Conservation (phyloP, 169 alveolate genomes). For the Plasmodium coatneyi region DNA sequence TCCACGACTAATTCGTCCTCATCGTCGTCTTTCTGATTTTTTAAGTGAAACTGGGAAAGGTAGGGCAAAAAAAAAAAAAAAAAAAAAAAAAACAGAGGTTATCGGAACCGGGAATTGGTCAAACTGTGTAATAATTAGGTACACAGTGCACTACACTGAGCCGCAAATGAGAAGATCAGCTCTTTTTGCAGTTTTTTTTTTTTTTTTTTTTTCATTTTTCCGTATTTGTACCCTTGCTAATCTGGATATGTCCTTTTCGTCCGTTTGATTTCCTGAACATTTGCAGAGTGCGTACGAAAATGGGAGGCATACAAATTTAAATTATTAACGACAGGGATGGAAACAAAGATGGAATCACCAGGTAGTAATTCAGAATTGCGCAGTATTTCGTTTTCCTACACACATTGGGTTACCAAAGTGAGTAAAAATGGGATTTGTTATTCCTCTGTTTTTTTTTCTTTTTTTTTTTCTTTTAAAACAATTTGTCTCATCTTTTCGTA, state of each 20-base stretch:
- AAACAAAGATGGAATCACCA: neutral
- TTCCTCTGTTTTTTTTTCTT: neutral
- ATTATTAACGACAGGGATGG: neutral
- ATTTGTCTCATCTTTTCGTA: neutral
- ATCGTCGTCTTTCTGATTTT: constrained; percentile 52
- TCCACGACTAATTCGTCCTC: constrained; percentile 81
- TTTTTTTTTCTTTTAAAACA: neutral
- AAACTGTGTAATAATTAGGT: neutral
- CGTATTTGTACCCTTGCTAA: constrained; percentile 39
- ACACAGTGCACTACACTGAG: neutral
- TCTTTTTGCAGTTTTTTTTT: neutral
- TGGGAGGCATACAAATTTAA: neutral
- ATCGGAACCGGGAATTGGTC: neutral
- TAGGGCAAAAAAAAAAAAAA: constrained; percentile 1
- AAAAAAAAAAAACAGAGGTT: neutral
- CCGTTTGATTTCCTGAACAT: constrained; percentile 48
- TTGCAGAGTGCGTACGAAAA: neutral
- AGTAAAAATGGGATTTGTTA: neutral
- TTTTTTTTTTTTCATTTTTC: constrained; percentile 1
- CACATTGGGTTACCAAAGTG: neutral
- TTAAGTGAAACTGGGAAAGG: constrained; percentile 46
- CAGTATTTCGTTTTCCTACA: neutral
- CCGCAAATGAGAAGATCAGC: neutral
- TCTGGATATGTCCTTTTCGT: constrained; percentile 65
- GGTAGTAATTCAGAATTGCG: neutral